Base-by-base conservation (phyloP, 2,329 filamentous ascomycete species). In the Rutstroemia sp. region DNA sequence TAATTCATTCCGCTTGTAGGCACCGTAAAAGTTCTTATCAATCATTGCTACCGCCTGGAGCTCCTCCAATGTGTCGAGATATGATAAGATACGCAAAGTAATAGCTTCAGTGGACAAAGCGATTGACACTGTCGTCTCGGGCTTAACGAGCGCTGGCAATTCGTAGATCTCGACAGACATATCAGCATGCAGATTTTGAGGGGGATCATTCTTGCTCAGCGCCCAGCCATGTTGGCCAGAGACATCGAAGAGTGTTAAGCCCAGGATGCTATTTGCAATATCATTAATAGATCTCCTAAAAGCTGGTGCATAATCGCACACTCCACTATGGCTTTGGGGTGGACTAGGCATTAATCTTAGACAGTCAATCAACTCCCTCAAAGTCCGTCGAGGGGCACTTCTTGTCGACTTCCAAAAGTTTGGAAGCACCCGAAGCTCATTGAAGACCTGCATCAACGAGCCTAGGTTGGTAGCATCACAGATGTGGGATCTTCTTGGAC, bases 401-500 rank as follows among this genome's bases (percentile, higher is more conserved):
- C 49, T 0, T 68, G 66, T 23, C 58, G 60, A 51, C 1, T 70
- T 68, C 64, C 78, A 64, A 4, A 78, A 68, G 5, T 69, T 71
- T 2, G 71, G 67, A 2, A 79, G 62, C 1, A 80, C 66, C 44
- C 72, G 71, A 52, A 79, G 68, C 60, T 80, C 75, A 51, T 75
- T 75, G 53, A 75, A 76, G 0, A 75, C 68, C n/a, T 79, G 69
- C 73, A 81, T 77, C 37, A 79, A 63, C 77, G 77, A 81, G 3
- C 78, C 78, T 0, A 81, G 69, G 53, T 78, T 80, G 0, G 73
- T 73, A 0, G 78, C 76, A 59, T 81, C 79, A 54, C 78, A 81
- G 63, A 70, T 68, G 54, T 76, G 76, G 54, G 73, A 76, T 0
- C 76, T 75, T 56, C 72, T 77, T 16, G 77, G 76, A 56, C 78